phyloP scores from a whole-genome alignment of 192 early-diverging fungal species.

The Rhizoclosmatium sp. region DNA sequence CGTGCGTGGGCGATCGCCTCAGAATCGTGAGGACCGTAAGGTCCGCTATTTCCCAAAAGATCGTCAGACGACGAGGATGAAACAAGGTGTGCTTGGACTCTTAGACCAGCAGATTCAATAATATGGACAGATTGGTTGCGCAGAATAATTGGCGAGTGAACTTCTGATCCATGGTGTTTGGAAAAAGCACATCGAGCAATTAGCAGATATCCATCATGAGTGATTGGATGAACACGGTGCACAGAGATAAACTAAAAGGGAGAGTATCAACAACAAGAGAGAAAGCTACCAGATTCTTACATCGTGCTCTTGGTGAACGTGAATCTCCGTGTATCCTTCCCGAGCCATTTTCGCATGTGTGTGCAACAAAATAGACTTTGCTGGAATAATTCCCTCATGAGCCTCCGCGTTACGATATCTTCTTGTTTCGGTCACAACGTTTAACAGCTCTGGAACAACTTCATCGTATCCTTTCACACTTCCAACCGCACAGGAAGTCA shows the following conservation, averaged over 20 bases:
- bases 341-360: conserved; percentile 86
- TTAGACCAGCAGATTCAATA: conserved; percentile 48
- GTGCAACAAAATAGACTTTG: conserved; percentile 70
- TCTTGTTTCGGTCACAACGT: conserved; percentile 88
- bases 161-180: conserved; percentile 39
- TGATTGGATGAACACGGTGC: conserved; percentile 90
- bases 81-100: conserved; percentile 41
- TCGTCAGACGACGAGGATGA: conserved; percentile 12
- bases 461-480: conserved; percentile 99
- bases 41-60: not conserved
- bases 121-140: conserved; percentile 58
- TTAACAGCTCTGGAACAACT: conserved; percentile 84
- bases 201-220: conserved; percentile 90
- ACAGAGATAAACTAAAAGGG: conserved; percentile 81
- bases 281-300: conserved; percentile 46
- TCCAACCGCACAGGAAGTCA: conserved; percentile 91
- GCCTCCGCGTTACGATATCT: conserved; percentile 74
- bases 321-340: conserved; percentile 87
- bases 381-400: conserved; percentile 63
- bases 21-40: conserved; percentile 26
- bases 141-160: conserved; percentile 57
- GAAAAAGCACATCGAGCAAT: conserved; percentile 89
- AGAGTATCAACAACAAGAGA: not conserved
- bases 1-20: conserved; percentile 36
- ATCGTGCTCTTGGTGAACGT: conserved; percentile 95